These are phyloP conservation scores for Perilla frutescens DNA, from an alignment of 257 asterid species.

Conservation along the genomic window DNA sequence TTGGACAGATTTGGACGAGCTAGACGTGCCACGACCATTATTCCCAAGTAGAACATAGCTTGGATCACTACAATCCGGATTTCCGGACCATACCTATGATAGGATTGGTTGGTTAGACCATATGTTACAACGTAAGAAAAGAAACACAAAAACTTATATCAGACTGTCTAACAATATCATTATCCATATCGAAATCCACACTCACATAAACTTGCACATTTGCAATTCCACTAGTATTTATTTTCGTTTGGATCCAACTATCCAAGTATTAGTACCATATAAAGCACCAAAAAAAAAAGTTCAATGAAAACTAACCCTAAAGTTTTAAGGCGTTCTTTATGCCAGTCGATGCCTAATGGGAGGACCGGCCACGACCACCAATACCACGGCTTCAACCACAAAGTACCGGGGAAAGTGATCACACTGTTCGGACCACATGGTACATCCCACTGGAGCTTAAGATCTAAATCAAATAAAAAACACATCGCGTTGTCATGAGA, in stretches of 20 bases:
- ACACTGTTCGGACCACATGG: slow-evolving; percentile 96
- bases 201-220: no score
- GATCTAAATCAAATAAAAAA: slow-evolving; percentile 62
- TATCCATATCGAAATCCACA: no score
- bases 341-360: slow-evolving; percentile 91
- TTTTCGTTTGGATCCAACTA: no score
- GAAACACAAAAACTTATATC: no score
- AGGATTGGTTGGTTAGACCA: slow-evolving; percentile 2
- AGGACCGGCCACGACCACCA: slow-evolving; percentile 99
- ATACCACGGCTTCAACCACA: slow-evolving; percentile 94
- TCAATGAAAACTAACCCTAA: slow-evolving; percentile 58
- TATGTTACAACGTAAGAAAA: no score
- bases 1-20: slow-evolving; percentile 85
- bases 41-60: slow-evolving; percentile 64
- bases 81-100: slow-evolving; percentile 70
- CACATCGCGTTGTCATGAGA: background rate
- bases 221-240: no score
- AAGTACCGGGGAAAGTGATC: slow-evolving; percentile 85
- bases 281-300: no score
- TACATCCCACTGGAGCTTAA: slow-evolving; percentile 82
- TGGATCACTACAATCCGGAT: slow-evolving; percentile 63
- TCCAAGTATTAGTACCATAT: no score
- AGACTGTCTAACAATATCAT: no score
- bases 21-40: slow-evolving; percentile 64
- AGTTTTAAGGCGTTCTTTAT: slow-evolving; percentile 67